Percentiles rank a stretch among this genome's conserved stretches.
These are phyloP conservation scores for Metarhizium humberi DNA, from an alignment of 2,329 filamentous ascomycete genomes.

Conservation along the genomic window DNA sequence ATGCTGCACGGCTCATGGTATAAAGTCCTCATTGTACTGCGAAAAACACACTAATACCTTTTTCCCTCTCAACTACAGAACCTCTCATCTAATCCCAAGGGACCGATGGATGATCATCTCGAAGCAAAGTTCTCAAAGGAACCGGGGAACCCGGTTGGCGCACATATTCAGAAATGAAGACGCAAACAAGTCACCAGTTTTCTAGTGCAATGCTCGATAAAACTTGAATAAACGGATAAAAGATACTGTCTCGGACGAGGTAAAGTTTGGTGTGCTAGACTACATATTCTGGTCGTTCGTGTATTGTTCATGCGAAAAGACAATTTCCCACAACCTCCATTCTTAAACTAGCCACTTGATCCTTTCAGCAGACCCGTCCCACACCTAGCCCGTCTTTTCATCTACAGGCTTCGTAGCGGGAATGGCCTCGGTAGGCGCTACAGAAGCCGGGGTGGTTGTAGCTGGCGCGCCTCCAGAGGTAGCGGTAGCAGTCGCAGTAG, in stretches of 20 bases:
- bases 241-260: neutral
- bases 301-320: neutral
- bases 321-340: neutral
- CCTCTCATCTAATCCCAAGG: slow-evolving; percentile 57
- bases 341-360: neutral
- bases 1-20: slow-evolving; percentile 8
- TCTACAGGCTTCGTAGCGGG: slow-evolving; percentile 15
- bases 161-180: slow-evolving; percentile 4
- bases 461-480: slow-evolving; percentile 7
- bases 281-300: neutral
- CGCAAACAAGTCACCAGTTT: neutral
- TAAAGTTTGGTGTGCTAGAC: neutral
- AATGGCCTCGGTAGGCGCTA: slow-evolving; percentile 4
- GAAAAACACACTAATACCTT: neutral
- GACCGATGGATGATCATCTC: slow-evolving; percentile 50
- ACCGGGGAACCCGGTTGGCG: slow-evolving; percentile 7
- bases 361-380: neutral
- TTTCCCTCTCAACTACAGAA: slow-evolving; percentile 22
- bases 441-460: slow-evolving; percentile 1
- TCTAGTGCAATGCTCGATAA: neutral
- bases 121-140: slow-evolving; percentile 52
- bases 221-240: neutral
- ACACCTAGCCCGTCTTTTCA: slow-evolving; percentile 12
- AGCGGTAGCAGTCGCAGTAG: neutral
- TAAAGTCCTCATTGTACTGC: neutral